Evolutionary conservation across 441 rosid genomes (phyloP), one percentile per base, ranked within the genome.

Genomic region (Pelargonium fulgidum): DNA sequence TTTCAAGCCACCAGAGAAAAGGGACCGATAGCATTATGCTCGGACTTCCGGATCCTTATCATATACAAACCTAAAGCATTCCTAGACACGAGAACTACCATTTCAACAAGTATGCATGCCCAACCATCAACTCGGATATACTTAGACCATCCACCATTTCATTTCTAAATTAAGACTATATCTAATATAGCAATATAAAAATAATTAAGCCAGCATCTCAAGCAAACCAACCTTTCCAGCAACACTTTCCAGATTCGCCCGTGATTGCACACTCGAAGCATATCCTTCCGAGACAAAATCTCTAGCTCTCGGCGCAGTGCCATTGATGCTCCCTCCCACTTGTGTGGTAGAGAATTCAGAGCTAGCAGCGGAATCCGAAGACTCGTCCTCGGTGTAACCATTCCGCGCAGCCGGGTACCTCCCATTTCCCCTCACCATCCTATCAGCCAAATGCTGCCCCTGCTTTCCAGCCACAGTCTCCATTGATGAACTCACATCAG

Each of bases 401-500:
- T 78, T 80, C 68, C 69, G 69, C 64, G 77, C 78, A 59, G 54
- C 75, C 0, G 79, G 76, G 65, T 77, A 76, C 78, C 81, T 81
- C 67, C 70, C 80, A 52, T 76, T 78, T 17, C 76, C 83, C 68
- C 82, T 65, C 24, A 59, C 70, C 63, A 79, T 56, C 73, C 82
- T 81, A 62, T 65, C 85, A 13, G 73, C 78, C 47, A 75, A 72
- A 73, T 74, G 74, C 29, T 76, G 74, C 39, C 86, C 83, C 10
- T 68, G 80, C 68, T 82, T 76, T 47, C 78, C 88, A 1, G 78
- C 78, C 58, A 84, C 44, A 17, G 95, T 89, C 61, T 92, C 99
- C 91, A 81, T 79, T 0, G 98, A 94, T n/a, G 98, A 92, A 72
- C 90, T 90, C 62, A 90, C 92, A 77, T 94, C 96, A 8, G 99